Percentiles rank a stretch among this genome's conserved stretches.
Conservation (phyloP, 208 protist genomes). For the Novymonas esmeraldas region DNA sequence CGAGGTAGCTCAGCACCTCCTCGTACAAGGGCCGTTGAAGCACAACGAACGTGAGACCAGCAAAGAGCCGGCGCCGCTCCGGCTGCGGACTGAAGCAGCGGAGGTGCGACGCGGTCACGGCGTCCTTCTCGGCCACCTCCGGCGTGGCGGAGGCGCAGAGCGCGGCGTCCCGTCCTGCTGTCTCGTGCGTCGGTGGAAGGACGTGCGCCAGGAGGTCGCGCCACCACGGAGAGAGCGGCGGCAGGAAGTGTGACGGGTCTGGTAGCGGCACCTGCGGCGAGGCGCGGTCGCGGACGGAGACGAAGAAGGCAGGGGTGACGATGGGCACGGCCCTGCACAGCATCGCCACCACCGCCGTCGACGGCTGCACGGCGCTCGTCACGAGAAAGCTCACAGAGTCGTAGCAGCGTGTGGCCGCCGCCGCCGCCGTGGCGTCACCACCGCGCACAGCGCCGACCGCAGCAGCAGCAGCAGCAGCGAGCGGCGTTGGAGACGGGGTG, state of each 20-base stretch:
- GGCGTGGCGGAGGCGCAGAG: no score
- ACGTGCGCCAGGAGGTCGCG: slow-evolving; percentile 17
- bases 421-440: not conserved
- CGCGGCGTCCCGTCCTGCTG: no score
- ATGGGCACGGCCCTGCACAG: slow-evolving; percentile 63
- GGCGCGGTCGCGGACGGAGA: slow-evolving; percentile 35
- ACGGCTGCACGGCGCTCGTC: slow-evolving; percentile 45
- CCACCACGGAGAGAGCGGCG: slow-evolving; percentile 31
- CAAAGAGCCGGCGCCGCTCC: slow-evolving; percentile 51
- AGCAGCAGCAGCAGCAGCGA: not conserved
- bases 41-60: slow-evolving; percentile 56
- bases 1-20: slow-evolving; percentile 55
- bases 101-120: slow-evolving; percentile 5
- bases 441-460: not conserved
- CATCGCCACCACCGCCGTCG: slow-evolving; percentile 57
- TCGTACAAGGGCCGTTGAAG: slow-evolving; percentile 64
- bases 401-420: slow-evolving; percentile 16
- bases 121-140: no score
- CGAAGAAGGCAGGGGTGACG: slow-evolving; percentile 68
- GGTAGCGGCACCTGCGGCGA: slow-evolving; percentile 59
- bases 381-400: slow-evolving; percentile 26
- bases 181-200: not conserved
- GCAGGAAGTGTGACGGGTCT: slow-evolving; percentile 31
- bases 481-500: slow-evolving; percentile 27
- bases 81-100: slow-evolving; percentile 33